Conservation (phyloP, 208 protist species). For the Novymonas esmeraldas region DNA sequence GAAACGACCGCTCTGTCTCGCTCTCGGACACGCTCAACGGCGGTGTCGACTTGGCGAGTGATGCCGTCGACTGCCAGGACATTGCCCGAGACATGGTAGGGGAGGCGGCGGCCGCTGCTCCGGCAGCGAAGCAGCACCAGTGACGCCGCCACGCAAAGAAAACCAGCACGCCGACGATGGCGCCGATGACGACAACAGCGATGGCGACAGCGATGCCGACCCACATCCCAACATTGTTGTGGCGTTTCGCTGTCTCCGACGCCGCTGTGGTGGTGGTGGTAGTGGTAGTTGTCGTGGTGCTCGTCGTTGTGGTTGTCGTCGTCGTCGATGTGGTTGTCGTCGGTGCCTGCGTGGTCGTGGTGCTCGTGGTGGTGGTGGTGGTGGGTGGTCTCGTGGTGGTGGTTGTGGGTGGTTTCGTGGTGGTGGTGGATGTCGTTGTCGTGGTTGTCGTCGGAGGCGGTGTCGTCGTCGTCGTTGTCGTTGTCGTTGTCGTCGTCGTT, state of each 20-base stretch:
- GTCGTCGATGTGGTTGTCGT: neutral
- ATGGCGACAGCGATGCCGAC: slow-evolving; percentile 15
- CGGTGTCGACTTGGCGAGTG: neutral
- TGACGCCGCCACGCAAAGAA: neutral
- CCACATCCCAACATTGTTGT: slow-evolving; percentile 4
- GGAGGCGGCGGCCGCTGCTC: neutral
- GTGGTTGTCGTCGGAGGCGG: slow-evolving; percentile 10
- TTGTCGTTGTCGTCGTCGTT: neutral
- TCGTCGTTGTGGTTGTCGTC: neutral
- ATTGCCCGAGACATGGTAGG: neutral
- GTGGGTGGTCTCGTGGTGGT: slow-evolving; percentile 5
- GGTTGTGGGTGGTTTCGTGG: neutral
- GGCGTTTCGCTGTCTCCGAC: neutral
- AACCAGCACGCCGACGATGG: neutral
- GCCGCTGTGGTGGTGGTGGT: slow-evolving; percentile 7
- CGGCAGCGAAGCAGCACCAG: slow-evolving; percentile 19
- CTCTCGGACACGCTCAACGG: neutral
- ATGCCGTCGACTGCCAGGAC: neutral
- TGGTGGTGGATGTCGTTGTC: neutral
- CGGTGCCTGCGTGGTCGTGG: neutral
- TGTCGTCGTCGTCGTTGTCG: no score
- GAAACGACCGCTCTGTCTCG: neutral
- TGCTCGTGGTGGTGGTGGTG: neutral
- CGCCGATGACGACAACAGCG: slow-evolving; percentile 11
- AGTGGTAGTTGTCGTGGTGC: neutral